Base-by-base conservation (phyloP, 768 basidiomycete species). In the Leucosporidium creatinivorum region DNA sequence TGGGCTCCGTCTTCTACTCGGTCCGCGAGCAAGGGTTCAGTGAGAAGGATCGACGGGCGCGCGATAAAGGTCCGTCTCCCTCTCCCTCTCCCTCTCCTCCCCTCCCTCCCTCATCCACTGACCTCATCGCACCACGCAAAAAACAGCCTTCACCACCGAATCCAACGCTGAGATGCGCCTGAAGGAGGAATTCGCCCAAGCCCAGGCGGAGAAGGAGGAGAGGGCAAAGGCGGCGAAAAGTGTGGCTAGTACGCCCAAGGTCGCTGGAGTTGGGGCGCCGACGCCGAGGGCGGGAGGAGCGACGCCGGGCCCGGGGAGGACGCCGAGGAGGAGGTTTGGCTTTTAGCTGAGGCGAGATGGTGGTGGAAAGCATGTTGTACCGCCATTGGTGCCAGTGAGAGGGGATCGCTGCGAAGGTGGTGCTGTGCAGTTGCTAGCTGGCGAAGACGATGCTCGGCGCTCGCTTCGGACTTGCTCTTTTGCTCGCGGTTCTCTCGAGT, bases 21-120 rank as follows among this genome's bases (percentile, higher is more conserved):
- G 93, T 96, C 61, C 89, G 93, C 77, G 93, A 97, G 80, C 96
- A 96, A 83, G 91, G 91, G 81, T 97, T 98, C 76, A 93, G 96
- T 75, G 93, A 49, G 88, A 90, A 23, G 63, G 79, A 73, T 76
- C 77, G 50, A 64, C 83, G 87, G 15, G 84, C 85, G 67, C 86
- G 89, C 18, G 91, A 93, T 76, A 84, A 87, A 56, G 93, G 39
- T 44, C 8, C 39, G 39, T 44, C 13, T 13, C 13, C 15, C 33
- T 44, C 39, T 15, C 15, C 97, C 77, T 96, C 97, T 79, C 91
- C 81, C 90, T 90, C 18, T 83, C 82, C 50, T 33, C 76, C 78
- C 57, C 71, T 78, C 30, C 78, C 78, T 60, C 71, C 77, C 77
- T 79, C 64, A 71, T 77, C 75, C n/a, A 31, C 44, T n/a, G n/a